Evolutionary conservation across 441 rosid genomes (phyloP), one percentile per base, ranked within the genome.

Genomic region (Corymbia calophylla): DNA sequence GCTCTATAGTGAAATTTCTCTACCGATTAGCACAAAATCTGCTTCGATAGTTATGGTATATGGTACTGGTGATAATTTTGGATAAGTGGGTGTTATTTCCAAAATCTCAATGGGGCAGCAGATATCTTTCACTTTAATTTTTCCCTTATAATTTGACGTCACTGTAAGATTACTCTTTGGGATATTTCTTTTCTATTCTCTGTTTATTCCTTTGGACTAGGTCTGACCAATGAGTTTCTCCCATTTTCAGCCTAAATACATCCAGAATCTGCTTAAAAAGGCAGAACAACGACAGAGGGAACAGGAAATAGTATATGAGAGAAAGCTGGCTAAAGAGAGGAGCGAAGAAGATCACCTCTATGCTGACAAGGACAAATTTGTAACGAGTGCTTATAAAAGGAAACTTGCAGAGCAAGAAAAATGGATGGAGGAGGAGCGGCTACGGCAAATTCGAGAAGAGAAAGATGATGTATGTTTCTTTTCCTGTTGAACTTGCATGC

Each of bases 371-470:
- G 99, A 97, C 84, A 97, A 95, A 93, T 97, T 92, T 90, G 92
- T 98, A 55, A 96, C 97, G 9, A 93, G 95, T 87, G 96, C 98
- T 3, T 97, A 95, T 91, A 97, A 95, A 91, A 95, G 90, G 93
- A 95, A 96, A 90, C 99, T 97, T 53, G 99, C 96, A 53, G 99
- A 97, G 91, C 97, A 95, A 91, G 94, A 94, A n/a, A 95, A 94
- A 91, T 98, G 98, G 99, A 91, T 93, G 92, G 96, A 92, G 25
- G 97, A 96, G 93, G 97, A 96, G 88, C 95, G 94, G 29, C 21
- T 94, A 70, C 98, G 98, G 77, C 93, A 96, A 88, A 95, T 96
- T 89, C 93, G 88, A 58, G 99, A 98, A 92, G 98, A 96, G 93
- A 96, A 92, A 93, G 99, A 98, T 25, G 99, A 96, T 93, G 99